Base-by-base conservation (phyloP, 306 rosid genomes). In the Fragaria nilgerrensis region DNA sequence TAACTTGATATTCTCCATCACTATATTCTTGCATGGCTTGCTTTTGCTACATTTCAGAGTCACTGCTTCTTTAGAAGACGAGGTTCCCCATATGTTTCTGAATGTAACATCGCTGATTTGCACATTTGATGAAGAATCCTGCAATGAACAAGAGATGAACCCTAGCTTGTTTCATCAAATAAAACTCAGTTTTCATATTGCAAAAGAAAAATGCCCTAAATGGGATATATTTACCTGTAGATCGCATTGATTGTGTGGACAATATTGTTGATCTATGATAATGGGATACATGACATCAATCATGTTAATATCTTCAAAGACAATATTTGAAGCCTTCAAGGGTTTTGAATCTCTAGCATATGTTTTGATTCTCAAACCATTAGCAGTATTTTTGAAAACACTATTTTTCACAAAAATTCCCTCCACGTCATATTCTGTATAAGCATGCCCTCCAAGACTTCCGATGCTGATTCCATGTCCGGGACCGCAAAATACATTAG, bases 391-490 rank as follows among this genome's bases (percentile, higher is more conserved):
- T 4, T 2, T 20, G 9, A 92, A 80, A 0, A 85, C 89, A 73
- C 93, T 86, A 41, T 88, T 83, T 48, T 53, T 80, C 27, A 90
- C 88, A 37, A 25, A 36, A 1, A 90, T 63, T 27, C 84, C 87
- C 2, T 25, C 13, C 0, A 90, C 84, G 36, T 81, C 89, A 5
- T 75, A 43, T 78, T 88, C 92, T 4, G 43, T 29, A 0, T 70
- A 74, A 0, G 70, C 58, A 22, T 13, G 15, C 39, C 62, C 78
- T 0, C 97, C 96, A 0, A 92, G 82, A 76, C 97, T 92, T 56
- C 97, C 91, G 0, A 92, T 77, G 34, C 97, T 89, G 9, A 92
- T 88, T 10, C 97, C 90, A 61, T 92, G 93, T 36, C 97, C 93
- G 0, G 96, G 96, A 5, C 93, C 92, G 39, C 97, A 90, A 2